Base-by-base conservation (phyloP, 169 alveolate genomes). In the Babesia gibsoni region DNA sequence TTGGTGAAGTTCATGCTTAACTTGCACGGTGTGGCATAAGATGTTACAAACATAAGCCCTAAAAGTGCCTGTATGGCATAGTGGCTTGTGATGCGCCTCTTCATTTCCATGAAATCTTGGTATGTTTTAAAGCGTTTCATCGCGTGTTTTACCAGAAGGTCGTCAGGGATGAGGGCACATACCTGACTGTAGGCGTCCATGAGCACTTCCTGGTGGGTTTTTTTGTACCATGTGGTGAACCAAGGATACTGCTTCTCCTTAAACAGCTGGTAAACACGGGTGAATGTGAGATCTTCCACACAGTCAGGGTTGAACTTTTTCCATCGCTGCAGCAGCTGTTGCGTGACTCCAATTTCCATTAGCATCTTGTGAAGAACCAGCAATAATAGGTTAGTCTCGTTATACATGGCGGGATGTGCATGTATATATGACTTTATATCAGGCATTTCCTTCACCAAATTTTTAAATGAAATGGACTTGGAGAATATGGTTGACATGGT, bases 181-280 rank as follows among this genome's bases (percentile, higher is more conserved):
- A 77, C 41, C 22, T 77, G 48, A 48, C 70, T 77, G 53, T 77
- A 77, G 0, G 85, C 79, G 33, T 77, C 85, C 81, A 61, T 72
- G 4, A 77, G 67, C 9, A 77, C 80, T 39, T 77, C 85, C 67
- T 77, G 85, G 41, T 77, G 85, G 4, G 57, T 77, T 33, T 77
- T 77, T 18, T 67, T 52, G 68, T 77, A 77, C 85, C 85, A 77
- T 20, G 85, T 37, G 20, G 53, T 22, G 59, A 77, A 77, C 85
- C 85, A 77, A 10, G 85, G 85, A 49, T 77, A 77, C 68, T 77
- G 85, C 58, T 66, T 77, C 32, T 77, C 85, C 48, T 67, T 77
- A 50, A 77, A 77, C 18, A 77, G 67, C 48, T 77, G 74, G 50
- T 65, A 77, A 12, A 77, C 75, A 30, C 63, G 75, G 5, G 63